Base-by-base conservation (phyloP, 2,329 filamentous ascomycete species). In the Phialocephala subalpina region DNA sequence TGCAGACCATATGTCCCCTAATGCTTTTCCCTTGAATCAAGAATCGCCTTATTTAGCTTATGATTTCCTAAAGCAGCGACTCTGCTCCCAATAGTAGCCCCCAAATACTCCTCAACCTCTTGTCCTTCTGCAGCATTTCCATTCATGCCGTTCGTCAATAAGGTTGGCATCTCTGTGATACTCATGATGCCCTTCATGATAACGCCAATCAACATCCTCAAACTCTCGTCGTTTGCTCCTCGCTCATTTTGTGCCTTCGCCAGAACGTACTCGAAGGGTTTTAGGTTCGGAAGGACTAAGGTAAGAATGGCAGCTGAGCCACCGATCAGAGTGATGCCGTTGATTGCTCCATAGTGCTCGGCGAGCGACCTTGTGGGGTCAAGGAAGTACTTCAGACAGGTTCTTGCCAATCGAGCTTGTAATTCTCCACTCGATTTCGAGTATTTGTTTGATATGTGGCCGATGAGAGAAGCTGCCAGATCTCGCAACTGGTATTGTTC, bases 371-470 rank as follows among this genome's bases (percentile, higher is more conserved):
- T 93, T 52, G 90, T 88, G 0, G 93, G 92, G 74, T 97, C 94
- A 35, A 99, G 86, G 78, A 97, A 95, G 74, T 92, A 90, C 80
- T 97, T 97, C 38, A 98, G 86, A 75, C 94, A 97, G 0, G 94
- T 96, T n/a, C 96, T 87, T 3, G 94, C 94, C 35, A 99, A 90
- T 69, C 97, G 92, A 1, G 94, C 90, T 64, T 94, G 93, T 29
- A 98, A 87, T 16, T 93, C 90, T 52, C 92, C 89, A 65, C 94
- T 97, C 4, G 90, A 91, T 29, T 89, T 86, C 6, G 91, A 89
- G 80, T 97, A 97, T 74, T 94, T 95, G 69, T 86, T 86, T 3
- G 92, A 90, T 45, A 99, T 92, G 40, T 88, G 87, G 36, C 89
- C 90, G 18, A 98, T 86, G 5, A 99, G 84, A 0, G 92, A 92